These are phyloP conservation scores for Saccharum hybrid DNA, from an alignment of 202 grass and related monocot genomes.

Conservation along the genomic window DNA sequence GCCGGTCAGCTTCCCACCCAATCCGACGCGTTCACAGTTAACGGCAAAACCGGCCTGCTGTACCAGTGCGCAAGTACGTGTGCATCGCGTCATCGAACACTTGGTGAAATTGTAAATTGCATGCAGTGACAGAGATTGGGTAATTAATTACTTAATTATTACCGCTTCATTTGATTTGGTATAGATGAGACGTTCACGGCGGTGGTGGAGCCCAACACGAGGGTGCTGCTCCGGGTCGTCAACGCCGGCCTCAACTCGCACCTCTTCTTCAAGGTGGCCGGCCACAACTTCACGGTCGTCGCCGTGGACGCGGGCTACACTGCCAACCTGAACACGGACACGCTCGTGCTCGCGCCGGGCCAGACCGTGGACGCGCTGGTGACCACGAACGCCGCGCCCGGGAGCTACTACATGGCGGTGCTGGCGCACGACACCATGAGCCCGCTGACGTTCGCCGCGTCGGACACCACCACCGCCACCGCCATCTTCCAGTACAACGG, in stretches of 20 bases:
- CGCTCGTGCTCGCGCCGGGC: constrained; percentile 66
- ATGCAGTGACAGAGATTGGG: not conserved
- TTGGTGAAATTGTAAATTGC: not conserved
- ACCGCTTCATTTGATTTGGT: not conserved
- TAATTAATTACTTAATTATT: not conserved
- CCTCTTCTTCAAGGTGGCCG: constrained; percentile 81
- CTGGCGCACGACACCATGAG: constrained; percentile 50
- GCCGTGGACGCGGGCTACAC: constrained; percentile 72
- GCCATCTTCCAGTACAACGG: constrained; percentile 64
- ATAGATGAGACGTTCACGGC: constrained; percentile 65
- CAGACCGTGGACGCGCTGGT: constrained; percentile 86
- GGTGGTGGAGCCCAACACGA: constrained; percentile 50
- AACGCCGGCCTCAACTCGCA: constrained; percentile 76
- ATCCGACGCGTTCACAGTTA: constrained; percentile 77
- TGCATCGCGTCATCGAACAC: not conserved
- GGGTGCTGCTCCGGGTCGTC: constrained; percentile 73
- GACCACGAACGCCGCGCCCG: constrained; percentile 40
- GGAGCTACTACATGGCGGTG: constrained; percentile 71
- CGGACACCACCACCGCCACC: constrained; percentile 53
- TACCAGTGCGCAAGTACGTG: constrained; percentile 65
- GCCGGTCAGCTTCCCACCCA: constrained; percentile 49
- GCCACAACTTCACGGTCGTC: constrained; percentile 70
- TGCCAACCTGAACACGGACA: constrained; percentile 65
- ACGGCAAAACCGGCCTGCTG: constrained; percentile 68
- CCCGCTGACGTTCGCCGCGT: constrained; percentile 33